These are phyloP conservation scores for Fagus sylvatica DNA, from an alignment of 306 rosid species.

Conservation along the genomic window DNA sequence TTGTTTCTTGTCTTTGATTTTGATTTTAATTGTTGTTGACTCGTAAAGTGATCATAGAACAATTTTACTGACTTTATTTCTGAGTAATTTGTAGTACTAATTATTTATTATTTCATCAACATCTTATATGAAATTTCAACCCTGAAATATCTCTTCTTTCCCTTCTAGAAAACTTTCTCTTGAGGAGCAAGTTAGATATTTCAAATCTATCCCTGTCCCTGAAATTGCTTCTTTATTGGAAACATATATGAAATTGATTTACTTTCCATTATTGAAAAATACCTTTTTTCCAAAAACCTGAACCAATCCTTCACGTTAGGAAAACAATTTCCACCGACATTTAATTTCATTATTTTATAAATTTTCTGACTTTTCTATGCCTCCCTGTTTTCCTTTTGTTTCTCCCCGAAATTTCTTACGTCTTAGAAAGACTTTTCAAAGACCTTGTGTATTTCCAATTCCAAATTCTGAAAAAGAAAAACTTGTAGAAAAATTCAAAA, in stretches of 20 bases:
- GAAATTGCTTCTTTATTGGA: too few species aligned
- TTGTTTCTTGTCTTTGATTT: neutral
- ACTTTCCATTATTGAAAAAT: too few species aligned
- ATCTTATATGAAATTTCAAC: neutral
- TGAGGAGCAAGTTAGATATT: too few species aligned
- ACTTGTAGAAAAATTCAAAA: neutral
- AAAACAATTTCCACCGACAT: neutral
- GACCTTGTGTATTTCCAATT: neutral
- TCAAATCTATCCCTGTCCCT: too few species aligned
- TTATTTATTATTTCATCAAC: neutral
- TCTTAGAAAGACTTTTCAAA: slow-evolving; percentile 1
- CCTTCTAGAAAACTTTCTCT: slow-evolving; percentile 29
- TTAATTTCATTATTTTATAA: neutral
- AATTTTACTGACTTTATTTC: neutral
- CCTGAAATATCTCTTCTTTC: neutral
- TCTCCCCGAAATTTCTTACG: neutral
- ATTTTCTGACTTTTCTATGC: neutral
- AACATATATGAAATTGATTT: too few species aligned
- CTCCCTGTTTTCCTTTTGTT: neutral
- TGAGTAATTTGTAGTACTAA: neutral
- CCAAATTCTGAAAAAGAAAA: neutral
- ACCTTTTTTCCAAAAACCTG: too few species aligned
- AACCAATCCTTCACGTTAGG: too few species aligned
- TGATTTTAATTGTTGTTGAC: neutral
- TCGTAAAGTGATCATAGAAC: too few species aligned